These are phyloP conservation scores for Neolentinus lepideus DNA, from an alignment of 1,284 basidiomycete genomes.

Conservation along the genomic window DNA sequence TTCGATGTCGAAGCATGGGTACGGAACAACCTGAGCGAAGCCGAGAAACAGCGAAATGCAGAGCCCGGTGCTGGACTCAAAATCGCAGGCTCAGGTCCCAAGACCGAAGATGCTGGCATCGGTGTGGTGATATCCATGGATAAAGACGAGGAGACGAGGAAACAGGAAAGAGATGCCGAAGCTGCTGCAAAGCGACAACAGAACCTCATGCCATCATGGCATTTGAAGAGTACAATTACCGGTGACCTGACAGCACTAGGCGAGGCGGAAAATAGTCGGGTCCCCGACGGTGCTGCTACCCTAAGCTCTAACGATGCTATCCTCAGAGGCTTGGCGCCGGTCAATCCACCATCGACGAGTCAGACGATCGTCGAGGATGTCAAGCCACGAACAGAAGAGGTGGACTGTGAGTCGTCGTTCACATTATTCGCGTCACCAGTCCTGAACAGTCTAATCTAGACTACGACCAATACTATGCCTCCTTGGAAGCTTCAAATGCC, in stretches of 20 bases:
- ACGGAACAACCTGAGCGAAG: conserved; percentile 54
- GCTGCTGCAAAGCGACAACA: conserved; percentile 79
- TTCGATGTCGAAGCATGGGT: conserved; percentile 83
- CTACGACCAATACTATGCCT: conserved; percentile 76
- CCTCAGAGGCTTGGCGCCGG: conserved; percentile 53
- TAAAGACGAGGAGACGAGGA: conserved; percentile 67
- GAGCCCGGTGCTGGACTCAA: conserved; percentile 53
- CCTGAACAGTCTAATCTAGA: conserved; percentile 31
- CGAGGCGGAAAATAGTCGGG: conserved; percentile 53
- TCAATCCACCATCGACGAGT: conserved; percentile 18
- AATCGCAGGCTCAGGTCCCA: conserved; percentile 60
- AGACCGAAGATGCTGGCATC: conserved; percentile 64
- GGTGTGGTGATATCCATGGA: conserved; percentile 78
- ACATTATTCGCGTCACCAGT: conserved; percentile 4
- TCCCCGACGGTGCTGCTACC: conserved; percentile 20
- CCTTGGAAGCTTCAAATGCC: conserved; percentile 54
- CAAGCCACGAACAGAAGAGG: conserved; percentile 50
- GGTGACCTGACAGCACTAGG: conserved; percentile 88
- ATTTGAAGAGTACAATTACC: conserved; percentile 90
- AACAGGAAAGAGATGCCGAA: conserved; percentile 59
- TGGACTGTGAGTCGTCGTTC: conserved; percentile 46
- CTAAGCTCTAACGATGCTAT: conserved; percentile 58
- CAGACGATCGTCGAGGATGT: conserved; percentile 34
- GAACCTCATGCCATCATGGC: conserved; percentile 91
- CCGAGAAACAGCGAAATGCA: conserved; percentile 46